A percentile compares a stretch with the other conserved stretches of the same genome.
These are phyloP conservation scores for Cenococcum geophilum DNA, from an alignment of 495 filamentous ascomycete species.

Conservation along the genomic window DNA sequence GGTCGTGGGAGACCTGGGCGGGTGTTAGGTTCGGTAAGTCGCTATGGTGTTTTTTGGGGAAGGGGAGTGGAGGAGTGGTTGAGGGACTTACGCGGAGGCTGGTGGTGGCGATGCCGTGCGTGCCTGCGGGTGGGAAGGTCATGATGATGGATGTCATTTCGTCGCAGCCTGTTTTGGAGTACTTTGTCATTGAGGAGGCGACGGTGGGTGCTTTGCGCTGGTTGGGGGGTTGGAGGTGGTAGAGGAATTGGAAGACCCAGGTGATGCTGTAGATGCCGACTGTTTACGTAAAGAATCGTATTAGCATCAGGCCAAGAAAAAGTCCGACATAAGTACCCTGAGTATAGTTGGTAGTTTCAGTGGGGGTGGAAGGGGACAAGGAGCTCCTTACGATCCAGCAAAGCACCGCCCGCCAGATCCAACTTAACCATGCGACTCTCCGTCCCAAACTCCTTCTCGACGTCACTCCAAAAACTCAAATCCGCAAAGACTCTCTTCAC, in stretches of 20 bases:
- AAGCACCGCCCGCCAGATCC: conserved; percentile 76
- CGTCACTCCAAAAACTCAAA: conserved; percentile 48
- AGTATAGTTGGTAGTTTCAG: background rate
- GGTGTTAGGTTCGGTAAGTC: background rate
- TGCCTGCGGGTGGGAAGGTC: conserved; percentile 57
- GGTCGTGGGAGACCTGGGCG: conserved; percentile 40
- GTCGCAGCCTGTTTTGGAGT: conserved; percentile 73
- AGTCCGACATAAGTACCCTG: background rate
- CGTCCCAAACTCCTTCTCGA: conserved; percentile 48
- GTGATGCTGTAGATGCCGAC: conserved; percentile 86
- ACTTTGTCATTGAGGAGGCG: conserved; percentile 62
- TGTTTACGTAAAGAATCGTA: conserved; percentile 22
- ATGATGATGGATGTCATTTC: conserved; percentile 74
- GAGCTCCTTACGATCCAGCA: conserved; percentile 60
- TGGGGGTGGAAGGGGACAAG: conserved; percentile 7
- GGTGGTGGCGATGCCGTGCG: conserved; percentile 75
- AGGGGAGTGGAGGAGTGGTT: background rate
- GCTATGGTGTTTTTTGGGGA: too few relatives aligned
- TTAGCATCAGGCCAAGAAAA: conserved; percentile 1
- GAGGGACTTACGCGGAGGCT: conserved; percentile 50
- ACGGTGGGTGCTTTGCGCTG: conserved; percentile 51
- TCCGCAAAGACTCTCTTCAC: conserved; percentile 75
- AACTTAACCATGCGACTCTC: conserved; percentile 78
- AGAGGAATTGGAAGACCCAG: conserved; percentile 90
- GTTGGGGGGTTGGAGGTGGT: conserved; percentile 57